Percentiles rank a stretch among this genome's conserved stretches.
Conservation (phyloP, 2,329 filamentous ascomycete species). For the Macroventuria anomochaeta region DNA sequence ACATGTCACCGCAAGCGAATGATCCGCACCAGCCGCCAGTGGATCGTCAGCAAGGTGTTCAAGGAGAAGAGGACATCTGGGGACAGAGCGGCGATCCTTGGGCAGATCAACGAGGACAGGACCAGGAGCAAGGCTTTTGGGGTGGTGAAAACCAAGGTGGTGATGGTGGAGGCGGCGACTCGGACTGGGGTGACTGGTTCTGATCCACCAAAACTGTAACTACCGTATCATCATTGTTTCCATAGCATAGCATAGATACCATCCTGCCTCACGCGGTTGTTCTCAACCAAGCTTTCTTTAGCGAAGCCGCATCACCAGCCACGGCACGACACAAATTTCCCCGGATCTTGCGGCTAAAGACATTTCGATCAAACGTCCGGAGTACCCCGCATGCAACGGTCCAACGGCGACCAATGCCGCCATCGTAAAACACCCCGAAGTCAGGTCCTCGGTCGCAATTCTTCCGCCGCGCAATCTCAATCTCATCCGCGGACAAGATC, state of each 20-base stretch:
- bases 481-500: neutral
- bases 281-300: slow-evolving; percentile 1
- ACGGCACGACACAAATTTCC: neutral
- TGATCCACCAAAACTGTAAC: slow-evolving; percentile 9
- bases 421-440: slow-evolving; percentile 1
- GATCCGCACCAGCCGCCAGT: slow-evolving; percentile 31
- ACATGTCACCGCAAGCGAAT: slow-evolving; percentile 36
- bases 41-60: slow-evolving; percentile 29
- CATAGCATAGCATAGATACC: slow-evolving; percentile 6
- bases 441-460: slow-evolving; percentile 22
- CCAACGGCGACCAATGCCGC: neutral
- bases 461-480: slow-evolving; percentile 13
- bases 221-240: slow-evolving; percentile 1
- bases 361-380: neutral
- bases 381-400: slow-evolving; percentile 10
- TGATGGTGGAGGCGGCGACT: slow-evolving; percentile 28
- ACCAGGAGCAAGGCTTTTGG: slow-evolving; percentile 39
- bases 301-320: neutral
- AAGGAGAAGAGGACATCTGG: slow-evolving; percentile 38
- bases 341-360: slow-evolving; percentile 2
- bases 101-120: slow-evolving; percentile 18
- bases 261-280: neutral
- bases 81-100: slow-evolving; percentile 36
- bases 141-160: slow-evolving; percentile 38
- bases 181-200: slow-evolving; percentile 37